Evolutionary conservation across 1,139 yeast genomes (phyloP).

Genomic region (Taphrina confusa): DNA sequence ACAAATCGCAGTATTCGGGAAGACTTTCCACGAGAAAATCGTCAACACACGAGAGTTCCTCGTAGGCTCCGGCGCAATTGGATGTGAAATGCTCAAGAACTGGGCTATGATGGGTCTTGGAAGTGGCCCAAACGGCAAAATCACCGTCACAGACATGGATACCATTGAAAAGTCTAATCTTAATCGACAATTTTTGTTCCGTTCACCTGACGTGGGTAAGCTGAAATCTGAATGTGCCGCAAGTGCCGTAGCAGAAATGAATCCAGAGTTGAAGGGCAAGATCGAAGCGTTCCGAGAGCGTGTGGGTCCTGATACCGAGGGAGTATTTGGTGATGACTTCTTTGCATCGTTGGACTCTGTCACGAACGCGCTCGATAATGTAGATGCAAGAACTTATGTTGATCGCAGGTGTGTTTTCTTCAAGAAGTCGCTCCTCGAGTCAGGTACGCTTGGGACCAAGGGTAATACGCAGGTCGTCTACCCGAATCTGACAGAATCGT

Average conservation of each 20-base stretch:
- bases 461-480: conserved; percentile 97
- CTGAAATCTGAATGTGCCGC: conserved; percentile 92
- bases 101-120: conserved; percentile 98
- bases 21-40: conserved; percentile 67
- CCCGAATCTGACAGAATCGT: conserved; percentile 90
- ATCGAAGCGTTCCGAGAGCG: conserved; percentile 78
- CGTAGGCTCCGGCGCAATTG: conserved; percentile 99
- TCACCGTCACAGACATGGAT: conserved; percentile 87
- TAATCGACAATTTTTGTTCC: conserved; percentile 92
- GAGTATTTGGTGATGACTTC: conserved; percentile 79
- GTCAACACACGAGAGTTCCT: conserved; percentile 80
- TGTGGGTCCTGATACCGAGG: conserved; percentile 90
- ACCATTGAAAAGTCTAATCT: conserved; percentile 92
- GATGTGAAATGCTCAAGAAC: conserved; percentile 96
- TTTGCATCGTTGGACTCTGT: conserved; percentile 84
- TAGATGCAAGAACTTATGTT: conserved; percentile 95
- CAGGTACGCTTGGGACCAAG: conserved; percentile 97
- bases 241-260: conserved; percentile 76
- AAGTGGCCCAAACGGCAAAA: conserved; percentile 83
- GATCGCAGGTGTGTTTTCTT: conserved; percentile 95
- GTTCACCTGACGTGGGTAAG: conserved; percentile 91
- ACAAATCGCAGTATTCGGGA: conserved; percentile 92
- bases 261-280: conserved; percentile 76
- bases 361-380: conserved; percentile 94
- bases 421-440: conserved; percentile 86